phyloP scores from a whole-genome alignment of 2,329 filamentous ascomycete genomes.

The Arachnomyces sp. region DNA sequence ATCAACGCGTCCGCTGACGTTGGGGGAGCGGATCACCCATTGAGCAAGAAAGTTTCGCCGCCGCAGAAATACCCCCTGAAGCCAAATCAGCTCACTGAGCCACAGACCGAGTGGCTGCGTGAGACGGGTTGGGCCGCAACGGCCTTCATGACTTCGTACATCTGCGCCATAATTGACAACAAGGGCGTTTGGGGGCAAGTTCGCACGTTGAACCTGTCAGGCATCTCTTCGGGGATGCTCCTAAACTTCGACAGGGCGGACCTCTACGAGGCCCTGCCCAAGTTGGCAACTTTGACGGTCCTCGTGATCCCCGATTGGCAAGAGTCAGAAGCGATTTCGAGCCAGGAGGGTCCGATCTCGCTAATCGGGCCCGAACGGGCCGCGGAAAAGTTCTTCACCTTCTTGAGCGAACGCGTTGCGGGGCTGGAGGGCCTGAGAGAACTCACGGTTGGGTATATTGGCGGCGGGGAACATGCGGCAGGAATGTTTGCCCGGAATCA shows the following conservation, averaged over 20 bases:
- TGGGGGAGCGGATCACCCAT: conserved; percentile 10
- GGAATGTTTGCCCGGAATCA: conserved; percentile 56
- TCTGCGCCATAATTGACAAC: conserved; percentile 58
- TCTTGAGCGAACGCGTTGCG: conserved; percentile 48
- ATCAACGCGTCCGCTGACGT: conserved; percentile 20
- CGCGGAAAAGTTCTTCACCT: conserved; percentile 43
- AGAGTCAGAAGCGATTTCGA: conserved; percentile 44
- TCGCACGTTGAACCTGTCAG: conserved; percentile 55
- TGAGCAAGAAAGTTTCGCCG: conserved; percentile 15
- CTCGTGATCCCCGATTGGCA: conserved; percentile 62
- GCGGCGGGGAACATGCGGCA: conserved; percentile 59
- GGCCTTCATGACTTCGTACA: conserved; percentile 61
- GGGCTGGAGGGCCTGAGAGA: conserved; percentile 45
- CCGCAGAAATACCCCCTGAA: conserved; percentile 34
- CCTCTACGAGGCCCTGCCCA: conserved; percentile 56
- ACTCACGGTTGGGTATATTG: conserved; percentile 59
- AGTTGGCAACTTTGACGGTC: conserved; percentile 49
- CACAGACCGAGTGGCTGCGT: conserved; percentile 62
- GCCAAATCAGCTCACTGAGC: conserved; percentile 49
- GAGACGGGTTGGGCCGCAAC: conserved; percentile 63
- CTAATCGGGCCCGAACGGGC: conserved; percentile 46
- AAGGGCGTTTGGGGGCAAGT: conserved; percentile 46
- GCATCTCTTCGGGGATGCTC: conserved; percentile 56
- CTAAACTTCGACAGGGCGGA: conserved; percentile 48
- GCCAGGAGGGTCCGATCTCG: conserved; percentile 44